Percentiles rank a stretch among this genome's conserved stretches.
Conservation (phyloP, 2,329 filamentous ascomycete species). For the Fusarium veterinarium region DNA sequence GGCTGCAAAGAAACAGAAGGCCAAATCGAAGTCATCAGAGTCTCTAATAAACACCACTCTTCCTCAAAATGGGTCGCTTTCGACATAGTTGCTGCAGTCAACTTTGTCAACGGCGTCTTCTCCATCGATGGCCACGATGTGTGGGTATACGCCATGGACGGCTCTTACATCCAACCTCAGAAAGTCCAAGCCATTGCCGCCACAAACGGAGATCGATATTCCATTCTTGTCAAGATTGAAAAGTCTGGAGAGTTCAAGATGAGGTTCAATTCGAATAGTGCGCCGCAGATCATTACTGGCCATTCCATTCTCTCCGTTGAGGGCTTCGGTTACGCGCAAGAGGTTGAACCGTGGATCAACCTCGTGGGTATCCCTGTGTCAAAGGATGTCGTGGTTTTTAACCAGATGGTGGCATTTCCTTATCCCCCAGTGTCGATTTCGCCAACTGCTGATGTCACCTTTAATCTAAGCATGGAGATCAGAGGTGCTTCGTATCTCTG, state of each 20-base stretch:
- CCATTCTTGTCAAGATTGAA: constrained; percentile 60
- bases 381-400: constrained; percentile 56
- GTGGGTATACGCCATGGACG: constrained; percentile 66
- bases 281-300: constrained; percentile 66
- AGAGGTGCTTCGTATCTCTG: constrained; percentile 62
- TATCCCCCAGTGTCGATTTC: constrained; percentile 60
- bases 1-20: constrained; percentile 61
- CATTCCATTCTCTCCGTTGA: constrained; percentile 59
- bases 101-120: constrained; percentile 57
- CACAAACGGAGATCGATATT: constrained; percentile 64
- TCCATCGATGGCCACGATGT: constrained; percentile 65
- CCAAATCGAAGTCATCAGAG: constrained; percentile 55
- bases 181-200: constrained; percentile 60
- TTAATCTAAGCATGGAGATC: constrained; percentile 55
- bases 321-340: constrained; percentile 31
- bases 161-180: constrained; percentile 64
- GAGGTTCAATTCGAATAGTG: constrained; percentile 60
- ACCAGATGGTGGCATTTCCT: constrained; percentile 56
- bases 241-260: constrained; percentile 64
- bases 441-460: constrained; percentile 57
- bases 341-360: constrained; percentile 59
- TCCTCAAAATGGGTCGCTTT: constrained; percentile 61
- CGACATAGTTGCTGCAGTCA: constrained; percentile 64
- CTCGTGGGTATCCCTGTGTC: constrained; percentile 59
- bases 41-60: constrained; percentile 49